Conservation (phyloP, 257 asterid genomes). For the Nicotiana noctiflora region DNA sequence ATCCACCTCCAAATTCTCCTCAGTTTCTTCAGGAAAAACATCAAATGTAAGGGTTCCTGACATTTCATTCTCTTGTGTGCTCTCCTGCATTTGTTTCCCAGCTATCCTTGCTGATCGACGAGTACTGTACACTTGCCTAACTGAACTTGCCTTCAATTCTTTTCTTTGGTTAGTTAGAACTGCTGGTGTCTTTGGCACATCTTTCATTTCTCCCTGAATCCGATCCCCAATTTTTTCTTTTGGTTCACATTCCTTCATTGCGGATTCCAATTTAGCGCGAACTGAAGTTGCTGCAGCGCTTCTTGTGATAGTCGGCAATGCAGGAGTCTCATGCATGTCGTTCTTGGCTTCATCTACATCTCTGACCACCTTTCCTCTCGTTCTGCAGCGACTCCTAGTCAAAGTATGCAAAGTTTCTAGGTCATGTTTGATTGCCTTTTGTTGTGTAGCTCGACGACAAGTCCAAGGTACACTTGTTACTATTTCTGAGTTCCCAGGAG, state of each 20-base stretch:
- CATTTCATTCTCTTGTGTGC: constrained; percentile 13
- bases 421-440: constrained; percentile 29
- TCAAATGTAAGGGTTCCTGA: constrained; percentile 23
- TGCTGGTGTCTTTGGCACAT: constrained; percentile 41
- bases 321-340: constrained; percentile 23
- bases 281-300: constrained; percentile 33
- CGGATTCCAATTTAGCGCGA: constrained; percentile 43
- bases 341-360: constrained; percentile 17
- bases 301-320: constrained; percentile 26
- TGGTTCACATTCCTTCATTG: constrained; percentile 33
- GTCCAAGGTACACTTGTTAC: constrained; percentile 47
- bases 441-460: constrained; percentile 41
- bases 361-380: constrained; percentile 28
- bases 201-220: constrained; percentile 20
- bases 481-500: constrained; percentile 38
- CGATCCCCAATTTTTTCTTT: neutral
- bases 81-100: constrained; percentile 27
- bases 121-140: constrained; percentile 30
- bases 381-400: constrained; percentile 36
- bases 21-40: constrained; percentile 17
- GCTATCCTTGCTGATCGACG: constrained; percentile 72
- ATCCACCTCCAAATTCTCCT: constrained; percentile 14
- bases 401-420: constrained; percentile 23
- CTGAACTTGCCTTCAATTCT: constrained; percentile 30
- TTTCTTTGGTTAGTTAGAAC: constrained; percentile 38